Percentiles rank a stretch among this genome's conserved stretches.
These are phyloP conservation scores for Paecilomyces sp. DNA, from an alignment of 2,329 filamentous ascomycete genomes.

Conservation along the genomic window DNA sequence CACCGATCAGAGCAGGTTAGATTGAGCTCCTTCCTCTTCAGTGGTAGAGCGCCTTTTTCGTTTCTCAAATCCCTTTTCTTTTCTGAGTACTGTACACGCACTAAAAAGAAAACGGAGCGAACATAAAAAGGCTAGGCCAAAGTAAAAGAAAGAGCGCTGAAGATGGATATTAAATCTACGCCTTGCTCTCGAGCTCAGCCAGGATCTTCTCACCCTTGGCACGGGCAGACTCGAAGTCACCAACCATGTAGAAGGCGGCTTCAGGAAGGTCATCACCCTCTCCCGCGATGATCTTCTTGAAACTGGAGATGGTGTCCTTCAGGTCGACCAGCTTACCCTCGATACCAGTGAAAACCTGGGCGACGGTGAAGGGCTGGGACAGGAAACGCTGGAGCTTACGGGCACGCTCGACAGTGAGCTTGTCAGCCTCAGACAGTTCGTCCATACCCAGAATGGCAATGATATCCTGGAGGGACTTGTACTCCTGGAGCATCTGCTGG, in stretches of 20 bases:
- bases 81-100: slow-evolving; percentile 35
- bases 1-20: slow-evolving; percentile 1
- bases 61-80: slow-evolving; percentile 18
- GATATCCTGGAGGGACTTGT: slow-evolving; percentile 99
- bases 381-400: slow-evolving; percentile 99
- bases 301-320: slow-evolving; percentile 95
- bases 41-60: background rate
- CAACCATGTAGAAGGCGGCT: slow-evolving; percentile 93
- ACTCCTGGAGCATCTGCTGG: slow-evolving; percentile 99
- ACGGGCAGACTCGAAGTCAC: slow-evolving; percentile 85
- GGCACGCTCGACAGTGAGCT: slow-evolving; percentile 99
- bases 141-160: slow-evolving; percentile 14
- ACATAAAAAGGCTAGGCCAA: slow-evolving; percentile 24
- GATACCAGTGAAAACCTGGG: slow-evolving; percentile 66
- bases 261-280: slow-evolving; percentile 95
- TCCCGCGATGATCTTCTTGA: slow-evolving; percentile 94
- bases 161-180: slow-evolving; percentile 39
- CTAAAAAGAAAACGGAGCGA: slow-evolving; percentile 28
- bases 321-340: slow-evolving; percentile 95
- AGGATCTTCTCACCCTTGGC: slow-evolving; percentile 99
- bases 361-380: slow-evolving; percentile 95
- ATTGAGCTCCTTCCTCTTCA: slow-evolving; percentile 10
- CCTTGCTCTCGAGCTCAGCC: slow-evolving; percentile 71
- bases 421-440: slow-evolving; percentile 97
- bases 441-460: slow-evolving; percentile 99